A percentile compares a stretch with the other conserved stretches of the same genome.
Evolutionary conservation across 352 stramenopile species (phyloP).

Genomic region (Globisporangium viniferum): DNA sequence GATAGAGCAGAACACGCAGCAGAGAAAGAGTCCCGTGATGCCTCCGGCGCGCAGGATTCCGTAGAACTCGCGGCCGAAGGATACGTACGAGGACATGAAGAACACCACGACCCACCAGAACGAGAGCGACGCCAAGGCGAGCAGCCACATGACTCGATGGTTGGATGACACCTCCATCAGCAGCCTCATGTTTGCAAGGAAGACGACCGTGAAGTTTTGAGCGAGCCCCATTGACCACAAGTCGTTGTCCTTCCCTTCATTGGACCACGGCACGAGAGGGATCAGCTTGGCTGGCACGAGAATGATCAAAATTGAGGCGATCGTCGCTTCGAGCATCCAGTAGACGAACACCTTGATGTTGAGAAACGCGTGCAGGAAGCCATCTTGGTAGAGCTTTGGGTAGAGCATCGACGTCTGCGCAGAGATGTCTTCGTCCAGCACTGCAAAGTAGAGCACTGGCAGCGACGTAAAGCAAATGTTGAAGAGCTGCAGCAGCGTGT

Average conservation of each 20-base stretch:
- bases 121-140: slow-evolving; percentile 35
- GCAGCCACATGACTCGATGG: slow-evolving; percentile 22
- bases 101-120: slow-evolving; percentile 50
- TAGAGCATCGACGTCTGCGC: slow-evolving; percentile 36
- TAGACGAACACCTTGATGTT: slow-evolving; percentile 42
- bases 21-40: slow-evolving; percentile 37
- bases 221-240: slow-evolving; percentile 61
- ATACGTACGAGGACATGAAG: slow-evolving; percentile 43
- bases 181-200: slow-evolving; percentile 50
- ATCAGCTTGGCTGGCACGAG: slow-evolving; percentile 41
- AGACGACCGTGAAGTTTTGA: slow-evolving; percentile 62
- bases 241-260: slow-evolving; percentile 55
- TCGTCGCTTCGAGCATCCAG: slow-evolving; percentile 58
- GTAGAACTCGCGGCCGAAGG: slow-evolving; percentile 65
- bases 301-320: slow-evolving; percentile 49
- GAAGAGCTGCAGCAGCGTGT: slow-evolving; percentile 72
- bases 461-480: slow-evolving; percentile 82
- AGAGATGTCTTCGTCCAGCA: slow-evolving; percentile 60
- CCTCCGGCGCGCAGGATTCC: slow-evolving; percentile 41
- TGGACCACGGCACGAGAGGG: slow-evolving; percentile 41
- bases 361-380: slow-evolving; percentile 44
- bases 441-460: slow-evolving; percentile 59
- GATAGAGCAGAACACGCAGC: slow-evolving; percentile 31
- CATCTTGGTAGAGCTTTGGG: slow-evolving; percentile 56
- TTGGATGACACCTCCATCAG: slow-evolving; percentile 45